Conservation (phyloP, 2,329 filamentous ascomycete genomes). For the Cercospora citrullina region DNA sequence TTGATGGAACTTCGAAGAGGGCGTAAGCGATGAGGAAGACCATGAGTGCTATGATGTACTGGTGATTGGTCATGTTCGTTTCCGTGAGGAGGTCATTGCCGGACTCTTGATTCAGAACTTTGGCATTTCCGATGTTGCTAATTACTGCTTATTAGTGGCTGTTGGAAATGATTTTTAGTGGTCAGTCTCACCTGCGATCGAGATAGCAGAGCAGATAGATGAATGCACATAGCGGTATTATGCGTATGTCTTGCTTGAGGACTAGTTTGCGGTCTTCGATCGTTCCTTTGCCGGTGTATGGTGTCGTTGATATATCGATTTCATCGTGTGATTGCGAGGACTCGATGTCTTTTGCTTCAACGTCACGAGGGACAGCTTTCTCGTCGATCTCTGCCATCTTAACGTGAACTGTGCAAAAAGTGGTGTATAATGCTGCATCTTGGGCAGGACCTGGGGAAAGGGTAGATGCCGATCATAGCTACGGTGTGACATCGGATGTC, state of each 20-base stretch:
- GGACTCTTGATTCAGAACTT: conserved; percentile 62
- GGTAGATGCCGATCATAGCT: background rate
- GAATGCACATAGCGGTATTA: conserved; percentile 62
- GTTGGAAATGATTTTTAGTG: background rate
- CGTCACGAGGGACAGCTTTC: background rate
- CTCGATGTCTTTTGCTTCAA: background rate
- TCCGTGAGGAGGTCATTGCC: conserved; percentile 63
- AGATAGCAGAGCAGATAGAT: conserved; percentile 70
- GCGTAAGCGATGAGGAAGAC: conserved; percentile 61
- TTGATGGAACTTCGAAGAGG: conserved; percentile 47
- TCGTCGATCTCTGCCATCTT: background rate
- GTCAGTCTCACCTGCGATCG: conserved; percentile 42
- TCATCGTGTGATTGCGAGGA: background rate
- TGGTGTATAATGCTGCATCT: background rate
- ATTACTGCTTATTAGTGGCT: background rate
- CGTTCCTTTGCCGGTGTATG: conserved; percentile 10
- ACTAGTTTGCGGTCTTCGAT: conserved; percentile 22
- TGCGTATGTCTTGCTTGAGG: conserved; percentile 57
- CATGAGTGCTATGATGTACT: conserved; percentile 53
- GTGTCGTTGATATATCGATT: background rate
- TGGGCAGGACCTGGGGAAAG: background rate
- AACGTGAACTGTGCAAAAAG: background rate
- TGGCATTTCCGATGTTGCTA: conserved; percentile 53
- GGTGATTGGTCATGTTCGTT: conserved; percentile 60
- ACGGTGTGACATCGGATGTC: background rate